phyloP scores from a whole-genome alignment of 2,329 filamentous ascomycete species.

The Aspergillus latus region DNA sequence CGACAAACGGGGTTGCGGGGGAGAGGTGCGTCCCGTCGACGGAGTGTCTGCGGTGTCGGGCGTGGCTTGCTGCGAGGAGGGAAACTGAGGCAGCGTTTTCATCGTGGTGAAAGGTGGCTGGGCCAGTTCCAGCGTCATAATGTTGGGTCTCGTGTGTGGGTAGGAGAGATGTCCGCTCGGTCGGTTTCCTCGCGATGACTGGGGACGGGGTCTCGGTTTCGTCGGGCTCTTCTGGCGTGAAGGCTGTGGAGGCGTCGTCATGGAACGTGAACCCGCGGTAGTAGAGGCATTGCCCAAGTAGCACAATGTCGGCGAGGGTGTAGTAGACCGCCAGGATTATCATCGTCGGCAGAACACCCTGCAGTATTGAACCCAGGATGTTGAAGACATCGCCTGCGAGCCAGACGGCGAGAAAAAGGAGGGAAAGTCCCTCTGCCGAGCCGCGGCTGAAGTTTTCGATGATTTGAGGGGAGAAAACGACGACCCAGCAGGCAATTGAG shows the following conservation, averaged over 20 bases:
- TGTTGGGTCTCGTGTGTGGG: conserved; percentile 22
- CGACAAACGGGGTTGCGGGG: conserved; percentile 76
- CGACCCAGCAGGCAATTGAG: conserved; percentile 95
- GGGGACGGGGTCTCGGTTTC: conserved; percentile 19
- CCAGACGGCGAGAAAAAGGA: conserved; percentile 93
- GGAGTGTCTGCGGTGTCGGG: conserved; percentile 33
- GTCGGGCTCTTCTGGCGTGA: conserved; percentile 16
- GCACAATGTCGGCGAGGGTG: conserved; percentile 83
- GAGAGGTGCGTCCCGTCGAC: conserved; percentile 70
- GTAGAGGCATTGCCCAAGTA: conserved; percentile 90
- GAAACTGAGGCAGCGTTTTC: neutral
- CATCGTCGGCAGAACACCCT: conserved; percentile 93
- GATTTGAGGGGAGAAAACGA: conserved; percentile 96
- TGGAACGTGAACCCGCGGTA: conserved; percentile 72
- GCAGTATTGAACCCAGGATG: conserved; percentile 88
- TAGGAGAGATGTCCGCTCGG: conserved; percentile 35
- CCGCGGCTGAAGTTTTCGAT: conserved; percentile 86
- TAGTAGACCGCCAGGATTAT: conserved; percentile 93
- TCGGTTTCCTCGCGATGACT: conserved; percentile 21
- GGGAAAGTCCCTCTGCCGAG: conserved; percentile 82
- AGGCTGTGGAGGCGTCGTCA: conserved; percentile 28
- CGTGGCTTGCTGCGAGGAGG: conserved; percentile 1
- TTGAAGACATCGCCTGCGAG: conserved; percentile 94
- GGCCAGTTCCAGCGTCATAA: conserved; percentile 8
- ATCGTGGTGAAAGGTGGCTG: conserved; percentile 11